Percentiles rank a stretch among this genome's conserved stretches.
Evolutionary conservation across 1,284 basidiomycete species (phyloP).

Genomic region (Mycena sp.): DNA sequence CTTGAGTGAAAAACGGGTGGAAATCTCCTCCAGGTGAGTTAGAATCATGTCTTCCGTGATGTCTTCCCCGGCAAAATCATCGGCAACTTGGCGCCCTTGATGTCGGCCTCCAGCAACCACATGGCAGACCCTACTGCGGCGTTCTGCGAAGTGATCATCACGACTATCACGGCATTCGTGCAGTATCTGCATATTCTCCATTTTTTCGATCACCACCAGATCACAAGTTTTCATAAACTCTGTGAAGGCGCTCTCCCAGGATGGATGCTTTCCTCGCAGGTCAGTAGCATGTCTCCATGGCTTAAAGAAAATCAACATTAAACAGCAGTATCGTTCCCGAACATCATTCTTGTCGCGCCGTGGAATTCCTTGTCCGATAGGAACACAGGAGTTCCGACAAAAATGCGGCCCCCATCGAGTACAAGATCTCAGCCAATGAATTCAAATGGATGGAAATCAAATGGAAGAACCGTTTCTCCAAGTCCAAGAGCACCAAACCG

Average conservation of each 20-base stretch:
- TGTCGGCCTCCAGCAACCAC: neutral
- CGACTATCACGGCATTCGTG: slow-evolving; percentile 22
- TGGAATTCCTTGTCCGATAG: slow-evolving; percentile 42
- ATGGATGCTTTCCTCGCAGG: slow-evolving; percentile 22
- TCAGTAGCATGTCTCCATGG: slow-evolving; percentile 40
- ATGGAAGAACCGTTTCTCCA: too few species aligned
- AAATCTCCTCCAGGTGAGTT: neutral
- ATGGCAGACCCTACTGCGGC: neutral
- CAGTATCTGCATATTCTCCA: slow-evolving; percentile 25
- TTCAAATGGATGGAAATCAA: too few species aligned
- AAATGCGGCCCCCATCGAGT: neutral
- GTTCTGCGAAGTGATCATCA: slow-evolving; percentile 31
- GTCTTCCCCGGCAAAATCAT: slow-evolving; percentile 10
- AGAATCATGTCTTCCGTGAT: slow-evolving; percentile 8
- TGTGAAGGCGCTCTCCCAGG: slow-evolving; percentile 7
- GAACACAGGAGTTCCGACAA: slow-evolving; percentile 22
- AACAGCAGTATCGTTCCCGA: slow-evolving; percentile 27
- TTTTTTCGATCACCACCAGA: neutral
- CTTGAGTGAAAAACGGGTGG: neutral
- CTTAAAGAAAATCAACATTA: slow-evolving; percentile 45
- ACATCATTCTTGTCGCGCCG: slow-evolving; percentile 31
- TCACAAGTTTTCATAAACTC: neutral
- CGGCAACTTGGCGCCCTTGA: neutral
- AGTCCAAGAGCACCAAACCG: too few species aligned
- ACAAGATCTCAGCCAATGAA: too few species aligned